phyloP scores from a whole-genome alignment of 352 stramenopile genomes.

The Phytophthora niederhauseri region DNA sequence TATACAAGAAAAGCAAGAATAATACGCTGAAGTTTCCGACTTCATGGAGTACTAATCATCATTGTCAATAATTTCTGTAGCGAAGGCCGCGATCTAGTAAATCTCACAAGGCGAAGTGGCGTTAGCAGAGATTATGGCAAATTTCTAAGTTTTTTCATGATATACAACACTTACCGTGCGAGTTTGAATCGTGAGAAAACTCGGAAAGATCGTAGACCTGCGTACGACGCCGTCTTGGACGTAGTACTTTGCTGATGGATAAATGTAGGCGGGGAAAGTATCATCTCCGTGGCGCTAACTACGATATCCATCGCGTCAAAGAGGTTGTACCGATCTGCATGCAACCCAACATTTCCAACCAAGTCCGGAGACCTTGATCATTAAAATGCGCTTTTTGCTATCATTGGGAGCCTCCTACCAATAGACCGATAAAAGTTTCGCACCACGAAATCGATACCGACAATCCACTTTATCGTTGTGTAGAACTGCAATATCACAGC shows the following conservation, averaged over 20 bases:
- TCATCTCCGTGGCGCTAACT: constrained; percentile 44
- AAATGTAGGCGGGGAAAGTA: constrained; percentile 52
- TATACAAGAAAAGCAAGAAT: constrained; percentile 94
- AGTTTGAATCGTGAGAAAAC: constrained; percentile 94
- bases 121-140: constrained; percentile 15
- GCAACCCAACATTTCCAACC: too few relatives aligned
- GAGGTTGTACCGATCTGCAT: too few relatives aligned
- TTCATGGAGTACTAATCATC: constrained; percentile 89
- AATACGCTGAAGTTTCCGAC: constrained; percentile 93
- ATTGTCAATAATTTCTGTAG: constrained; percentile 92
- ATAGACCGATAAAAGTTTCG: too few relatives aligned
- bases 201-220: constrained; percentile 85
- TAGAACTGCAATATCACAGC: too few relatives aligned
- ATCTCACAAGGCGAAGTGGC: not conserved
- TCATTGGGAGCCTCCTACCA: too few relatives aligned
- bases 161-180: constrained; percentile 45
- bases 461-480: too few relatives aligned
- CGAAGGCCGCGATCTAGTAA: constrained; percentile 84
- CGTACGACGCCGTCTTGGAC: constrained; percentile 52
- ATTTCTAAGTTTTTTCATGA: constrained; percentile 13
- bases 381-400: too few relatives aligned
- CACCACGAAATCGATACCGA: too few relatives aligned
- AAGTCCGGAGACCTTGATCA: too few relatives aligned
- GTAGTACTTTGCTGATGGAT: constrained; percentile 22
- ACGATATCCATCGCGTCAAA: constrained; percentile 65